phyloP scores from a whole-genome alignment of 257 asterid genomes.

The Rhazya stricta region DNA sequence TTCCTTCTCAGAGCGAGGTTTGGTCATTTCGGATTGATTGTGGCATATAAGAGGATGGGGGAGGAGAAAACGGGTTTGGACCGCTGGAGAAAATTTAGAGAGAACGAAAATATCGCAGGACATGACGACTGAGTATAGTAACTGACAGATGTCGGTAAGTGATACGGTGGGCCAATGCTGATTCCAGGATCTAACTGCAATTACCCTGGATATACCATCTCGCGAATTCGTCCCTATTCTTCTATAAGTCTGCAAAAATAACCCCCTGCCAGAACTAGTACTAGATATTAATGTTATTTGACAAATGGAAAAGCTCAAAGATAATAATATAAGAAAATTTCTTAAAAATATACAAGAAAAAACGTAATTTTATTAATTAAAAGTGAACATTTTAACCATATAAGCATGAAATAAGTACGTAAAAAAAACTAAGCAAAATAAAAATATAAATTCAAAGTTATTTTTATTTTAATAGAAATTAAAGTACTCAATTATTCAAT shows the following conservation, averaged over 20 bases:
- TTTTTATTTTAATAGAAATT: too few relatives aligned
- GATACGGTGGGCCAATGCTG: neutral
- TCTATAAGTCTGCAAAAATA: neutral
- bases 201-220: neutral
- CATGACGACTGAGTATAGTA: neutral
- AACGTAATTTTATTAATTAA: too few relatives aligned
- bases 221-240: neutral
- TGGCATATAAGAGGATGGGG: neutral
- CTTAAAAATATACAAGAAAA: too few relatives aligned
- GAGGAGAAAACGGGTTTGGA: neutral
- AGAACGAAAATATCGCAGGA: conserved; percentile 15
- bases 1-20: neutral
- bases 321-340: too few relatives aligned
- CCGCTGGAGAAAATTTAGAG: neutral
- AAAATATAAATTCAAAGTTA: too few relatives aligned
- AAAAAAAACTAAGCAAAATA: too few relatives aligned
- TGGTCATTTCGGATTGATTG: neutral
- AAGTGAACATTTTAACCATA: too few relatives aligned
- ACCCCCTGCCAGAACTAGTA: neutral
- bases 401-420: too few relatives aligned
- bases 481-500: too few relatives aligned
- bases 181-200: neutral
- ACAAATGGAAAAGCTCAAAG: too few relatives aligned
- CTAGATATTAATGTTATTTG: too few relatives aligned
- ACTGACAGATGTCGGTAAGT: conserved; percentile 10